These are phyloP conservation scores for Vitis hybrid DNA, from an alignment of 177 flowering plant species.

Conservation along the genomic window DNA sequence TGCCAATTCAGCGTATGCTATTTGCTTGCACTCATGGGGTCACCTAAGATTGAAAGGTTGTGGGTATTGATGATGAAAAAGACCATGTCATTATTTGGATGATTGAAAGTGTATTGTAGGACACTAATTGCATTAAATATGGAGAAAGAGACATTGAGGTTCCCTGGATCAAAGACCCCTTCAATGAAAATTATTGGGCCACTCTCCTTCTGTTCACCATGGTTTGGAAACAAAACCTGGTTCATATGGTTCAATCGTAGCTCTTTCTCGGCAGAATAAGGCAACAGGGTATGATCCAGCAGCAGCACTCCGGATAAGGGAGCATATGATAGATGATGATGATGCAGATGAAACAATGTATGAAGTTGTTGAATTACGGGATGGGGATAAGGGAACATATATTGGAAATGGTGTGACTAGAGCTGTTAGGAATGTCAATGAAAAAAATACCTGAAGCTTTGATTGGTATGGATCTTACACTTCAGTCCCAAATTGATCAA, in stretches of 20 bases:
- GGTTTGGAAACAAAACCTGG: conserved; percentile 41
- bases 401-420: conserved; percentile 84
- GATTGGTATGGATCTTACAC: conserved; percentile 91
- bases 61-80: too few relatives aligned
- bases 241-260: conserved; percentile 14
- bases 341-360: conserved; percentile 25
- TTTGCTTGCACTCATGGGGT: too few relatives aligned
- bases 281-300: conserved; percentile 42
- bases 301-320: conserved; percentile 28
- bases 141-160: conserved; percentile 55
- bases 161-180: conserved; percentile 41
- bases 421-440: conserved; percentile 86
- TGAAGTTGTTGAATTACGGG: conserved; percentile 88
- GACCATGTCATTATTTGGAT: too few relatives aligned
- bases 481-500: conserved; percentile 91
- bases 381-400: conserved; percentile 89
- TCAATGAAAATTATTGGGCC: conserved; percentile 29
- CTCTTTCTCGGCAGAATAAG: conserved; percentile 23
- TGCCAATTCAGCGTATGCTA: too few relatives aligned
- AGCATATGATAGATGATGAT: conserved; percentile 36
- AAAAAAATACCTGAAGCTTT: conserved; percentile 81
- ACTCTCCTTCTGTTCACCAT: conserved; percentile 27
- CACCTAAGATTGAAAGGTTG: too few relatives aligned
- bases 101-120: too few relatives aligned
- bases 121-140: too few relatives aligned